Conservation (phyloP, 306 rosid genomes). For the Cercis canadensis region DNA sequence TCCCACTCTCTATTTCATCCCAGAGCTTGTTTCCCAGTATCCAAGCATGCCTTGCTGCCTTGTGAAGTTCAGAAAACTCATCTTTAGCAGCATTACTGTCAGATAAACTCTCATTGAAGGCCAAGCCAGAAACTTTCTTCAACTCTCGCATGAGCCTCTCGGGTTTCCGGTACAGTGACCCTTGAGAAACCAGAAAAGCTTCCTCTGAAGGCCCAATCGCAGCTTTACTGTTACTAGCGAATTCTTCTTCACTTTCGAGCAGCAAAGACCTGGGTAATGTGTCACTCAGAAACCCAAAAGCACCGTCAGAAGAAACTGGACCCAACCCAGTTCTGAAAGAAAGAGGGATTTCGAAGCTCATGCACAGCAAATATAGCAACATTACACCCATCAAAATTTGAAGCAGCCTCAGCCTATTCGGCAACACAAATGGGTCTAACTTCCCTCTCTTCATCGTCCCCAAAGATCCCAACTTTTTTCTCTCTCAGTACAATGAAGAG, state of each 20-base stretch:
- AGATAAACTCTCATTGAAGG: slow-evolving; percentile 53
- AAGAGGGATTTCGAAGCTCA: slow-evolving; percentile 83
- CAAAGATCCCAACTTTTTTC: slow-evolving; percentile 19
- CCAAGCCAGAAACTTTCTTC: slow-evolving; percentile 70
- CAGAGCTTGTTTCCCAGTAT: slow-evolving; percentile 67
- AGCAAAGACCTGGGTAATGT: slow-evolving; percentile 50
- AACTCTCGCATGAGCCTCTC: slow-evolving; percentile 48
- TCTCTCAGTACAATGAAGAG: slow-evolving; percentile 9
- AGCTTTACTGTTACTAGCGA: slow-evolving; percentile 30
- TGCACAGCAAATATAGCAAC: slow-evolving; percentile 67
- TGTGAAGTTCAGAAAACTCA: slow-evolving; percentile 62
- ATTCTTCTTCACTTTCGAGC: slow-evolving; percentile 46
- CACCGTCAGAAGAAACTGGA: slow-evolving; percentile 48
- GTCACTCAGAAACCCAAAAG: slow-evolving; percentile 55
- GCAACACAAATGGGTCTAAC: slow-evolving; percentile 51
- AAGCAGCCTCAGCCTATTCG: slow-evolving; percentile 65
- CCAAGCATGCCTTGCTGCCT: slow-evolving; percentile 79
- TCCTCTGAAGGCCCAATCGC: slow-evolving; percentile 41
- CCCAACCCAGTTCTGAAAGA: slow-evolving; percentile 54
- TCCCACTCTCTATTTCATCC: slow-evolving; percentile 69
- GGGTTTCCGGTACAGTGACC: slow-evolving; percentile 38
- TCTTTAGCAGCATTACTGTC: slow-evolving; percentile 39
- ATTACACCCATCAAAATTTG: slow-evolving; percentile 67
- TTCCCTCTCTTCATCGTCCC: slow-evolving; percentile 73
- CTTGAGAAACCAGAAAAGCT: slow-evolving; percentile 42